A percentile compares a stretch with the other conserved stretches of the same genome.
phyloP scores from a whole-genome alignment of 768 basidiomycete genomes.

The Russula compacta region DNA sequence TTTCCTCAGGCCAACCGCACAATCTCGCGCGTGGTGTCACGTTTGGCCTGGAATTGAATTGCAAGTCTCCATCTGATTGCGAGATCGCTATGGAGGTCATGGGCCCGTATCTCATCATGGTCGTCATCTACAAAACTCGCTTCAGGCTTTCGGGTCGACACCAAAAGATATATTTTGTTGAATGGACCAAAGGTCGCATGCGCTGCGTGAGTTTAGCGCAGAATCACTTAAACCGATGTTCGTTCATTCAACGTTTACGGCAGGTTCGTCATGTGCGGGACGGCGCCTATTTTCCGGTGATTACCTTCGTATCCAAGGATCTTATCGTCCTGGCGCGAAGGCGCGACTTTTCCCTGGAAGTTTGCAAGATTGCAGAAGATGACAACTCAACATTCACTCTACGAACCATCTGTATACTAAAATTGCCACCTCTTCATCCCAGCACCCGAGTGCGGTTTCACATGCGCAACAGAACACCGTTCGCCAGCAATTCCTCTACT shows the following conservation, averaged over 20 bases:
- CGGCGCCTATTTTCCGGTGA: slow-evolving; percentile 9
- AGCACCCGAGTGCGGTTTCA: slow-evolving; percentile 5
- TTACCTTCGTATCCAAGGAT: slow-evolving; percentile 11
- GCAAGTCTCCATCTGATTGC: slow-evolving; percentile 7
- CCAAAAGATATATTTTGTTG: slow-evolving; percentile 5
- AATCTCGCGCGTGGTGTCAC: not conserved
- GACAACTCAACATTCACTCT: not conserved
- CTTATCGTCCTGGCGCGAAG: slow-evolving; percentile 9
- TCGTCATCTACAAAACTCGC: slow-evolving; percentile 8
- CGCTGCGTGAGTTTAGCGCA: slow-evolving; percentile 3
- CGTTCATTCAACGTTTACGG: not conserved
- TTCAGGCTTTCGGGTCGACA: slow-evolving; percentile 2
- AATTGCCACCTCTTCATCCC: not conserved
- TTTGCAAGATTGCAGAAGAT: slow-evolving; percentile 4
- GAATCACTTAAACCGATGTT: not conserved
- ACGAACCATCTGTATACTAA: slow-evolving; percentile 8
- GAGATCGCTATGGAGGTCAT: slow-evolving; percentile 12
- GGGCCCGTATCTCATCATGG: slow-evolving; percentile 6
- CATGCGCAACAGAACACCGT: slow-evolving; percentile 7
- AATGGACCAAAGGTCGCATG: slow-evolving; percentile 6
- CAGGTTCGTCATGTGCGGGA: slow-evolving; percentile 10
- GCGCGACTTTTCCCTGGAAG: slow-evolving; percentile 11
- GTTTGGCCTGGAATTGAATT: slow-evolving; percentile 3
- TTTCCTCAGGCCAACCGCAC: slow-evolving; percentile 6
- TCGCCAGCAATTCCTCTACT: not conserved